phyloP scores from a whole-genome alignment of 1,139 yeast species.

The Yamadazyma sp. region DNA sequence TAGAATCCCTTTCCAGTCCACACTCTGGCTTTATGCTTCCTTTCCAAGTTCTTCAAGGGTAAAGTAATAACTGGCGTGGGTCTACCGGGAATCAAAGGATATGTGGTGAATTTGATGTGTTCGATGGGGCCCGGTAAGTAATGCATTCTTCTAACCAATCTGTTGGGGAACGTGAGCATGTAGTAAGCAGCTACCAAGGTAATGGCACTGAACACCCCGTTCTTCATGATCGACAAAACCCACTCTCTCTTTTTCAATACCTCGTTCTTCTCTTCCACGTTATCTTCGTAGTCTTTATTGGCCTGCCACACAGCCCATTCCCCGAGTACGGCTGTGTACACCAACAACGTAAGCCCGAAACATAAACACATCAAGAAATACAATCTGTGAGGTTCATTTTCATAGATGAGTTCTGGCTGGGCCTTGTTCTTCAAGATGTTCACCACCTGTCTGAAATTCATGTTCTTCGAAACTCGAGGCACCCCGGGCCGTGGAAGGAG shows the following conservation, averaged over 20 bases:
- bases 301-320: constrained; percentile 63
- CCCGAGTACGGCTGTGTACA: constrained; percentile 62
- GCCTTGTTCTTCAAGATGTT: constrained; percentile 55
- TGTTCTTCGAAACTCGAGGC: constrained; percentile 60
- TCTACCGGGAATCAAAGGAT: constrained; percentile 72
- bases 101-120: constrained; percentile 65
- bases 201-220: constrained; percentile 37
- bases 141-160: constrained; percentile 75
- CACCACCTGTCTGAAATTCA: constrained; percentile 64
- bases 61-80: constrained; percentile 75
- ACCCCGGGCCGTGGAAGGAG: constrained; percentile 72
- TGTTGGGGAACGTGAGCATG: constrained; percentile 57
- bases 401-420: constrained; percentile 75
- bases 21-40: constrained; percentile 64
- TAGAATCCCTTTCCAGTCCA: constrained; percentile 88
- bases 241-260: constrained; percentile 40
- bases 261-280: constrained; percentile 45
- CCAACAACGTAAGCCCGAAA: constrained; percentile 63
- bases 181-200: constrained; percentile 43
- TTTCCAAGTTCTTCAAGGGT: constrained; percentile 54
- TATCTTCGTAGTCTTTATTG: constrained; percentile 57
- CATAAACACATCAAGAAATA: constrained; percentile 72
- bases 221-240: constrained; percentile 28
- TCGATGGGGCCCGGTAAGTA: constrained; percentile 62
- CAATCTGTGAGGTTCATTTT: constrained; percentile 78